Evolutionary conservation across 2,329 filamentous ascomycete species (phyloP).

Genomic region (Aspergillus calidoustus): DNA sequence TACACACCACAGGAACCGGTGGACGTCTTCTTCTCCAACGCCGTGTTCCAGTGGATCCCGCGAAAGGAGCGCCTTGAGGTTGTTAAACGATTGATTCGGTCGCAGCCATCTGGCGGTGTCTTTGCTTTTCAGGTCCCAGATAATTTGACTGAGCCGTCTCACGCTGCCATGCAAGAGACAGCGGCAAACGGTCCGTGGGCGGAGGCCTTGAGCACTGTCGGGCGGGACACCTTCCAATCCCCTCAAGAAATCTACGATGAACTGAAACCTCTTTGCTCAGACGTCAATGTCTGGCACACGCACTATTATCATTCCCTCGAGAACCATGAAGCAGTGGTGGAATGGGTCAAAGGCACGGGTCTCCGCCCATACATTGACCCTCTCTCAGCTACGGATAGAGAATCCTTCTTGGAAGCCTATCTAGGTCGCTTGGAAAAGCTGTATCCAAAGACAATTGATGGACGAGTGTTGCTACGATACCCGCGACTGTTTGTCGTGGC

Average conservation of each 20-base stretch:
- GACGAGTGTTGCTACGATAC: conserved; percentile 60
- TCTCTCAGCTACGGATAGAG: conserved; percentile 47
- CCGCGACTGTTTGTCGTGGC: conserved; percentile 62
- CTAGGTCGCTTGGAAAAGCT: conserved; percentile 46
- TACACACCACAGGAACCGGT: conserved; percentile 41
- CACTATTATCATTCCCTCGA: conserved; percentile 58
- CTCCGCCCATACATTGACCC: conserved; percentile 60
- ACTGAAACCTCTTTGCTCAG: conserved; percentile 48
- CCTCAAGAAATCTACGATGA: conserved; percentile 55
- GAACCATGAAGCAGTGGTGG: conserved; percentile 56
- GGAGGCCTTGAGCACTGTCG: conserved; percentile 35
- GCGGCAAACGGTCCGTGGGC: conserved; percentile 49
- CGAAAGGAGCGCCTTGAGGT: conserved; percentile 48
- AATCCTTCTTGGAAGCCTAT: conserved; percentile 55
- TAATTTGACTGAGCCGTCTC: conserved; percentile 56
- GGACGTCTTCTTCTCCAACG: conserved; percentile 61
- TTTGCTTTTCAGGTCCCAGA: conserved; percentile 61
- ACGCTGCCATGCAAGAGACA: conserved; percentile 55
- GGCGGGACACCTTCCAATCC: conserved; percentile 55
- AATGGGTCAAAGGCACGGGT: conserved; percentile 65
- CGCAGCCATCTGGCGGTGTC: conserved; percentile 50
- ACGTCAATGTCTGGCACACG: conserved; percentile 60
- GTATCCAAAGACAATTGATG: conserved; percentile 55
- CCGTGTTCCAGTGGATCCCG: conserved; percentile 64
- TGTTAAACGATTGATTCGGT: conserved; percentile 50